Percentiles rank a stretch among this genome's conserved stretches.
Evolutionary conservation across 169 alveolate genomes (phyloP).

Genomic region (Prorocentrum cordatum): DNA sequence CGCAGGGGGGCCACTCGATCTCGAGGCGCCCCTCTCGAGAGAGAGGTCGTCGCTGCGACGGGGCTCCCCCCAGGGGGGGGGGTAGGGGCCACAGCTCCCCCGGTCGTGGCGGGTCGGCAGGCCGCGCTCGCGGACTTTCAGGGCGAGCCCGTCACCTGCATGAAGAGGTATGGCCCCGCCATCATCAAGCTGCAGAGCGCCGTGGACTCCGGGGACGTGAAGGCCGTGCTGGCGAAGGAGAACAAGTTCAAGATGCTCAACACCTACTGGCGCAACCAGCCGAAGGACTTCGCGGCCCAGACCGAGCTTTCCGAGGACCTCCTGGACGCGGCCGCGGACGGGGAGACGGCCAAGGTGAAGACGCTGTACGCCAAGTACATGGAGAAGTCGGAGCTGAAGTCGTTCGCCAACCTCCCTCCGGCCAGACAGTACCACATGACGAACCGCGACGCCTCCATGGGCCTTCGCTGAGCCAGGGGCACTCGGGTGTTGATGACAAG

Average conservation of each 20-base stretch:
- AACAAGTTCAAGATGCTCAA: not conserved
- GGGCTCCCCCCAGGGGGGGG: too few species aligned
- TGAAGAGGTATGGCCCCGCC: constrained; percentile 1
- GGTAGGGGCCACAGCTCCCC: too few species aligned
- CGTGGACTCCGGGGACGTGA: constrained; percentile 12
- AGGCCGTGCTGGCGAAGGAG: constrained; percentile 8
- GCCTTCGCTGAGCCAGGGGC: too few species aligned
- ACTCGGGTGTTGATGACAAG: too few species aligned
- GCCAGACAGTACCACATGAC: too few species aligned
- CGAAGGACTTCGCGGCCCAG: not conserved
- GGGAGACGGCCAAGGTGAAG: constrained; percentile 35
- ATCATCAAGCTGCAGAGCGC: not conserved
- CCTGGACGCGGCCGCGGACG: constrained; percentile 16
- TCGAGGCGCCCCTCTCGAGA: too few species aligned
- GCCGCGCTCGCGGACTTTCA: constrained; percentile 18
- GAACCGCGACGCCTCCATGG: too few species aligned
- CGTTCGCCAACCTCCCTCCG: too few species aligned
- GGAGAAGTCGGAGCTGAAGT: too few species aligned
- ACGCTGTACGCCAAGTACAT: not conserved
- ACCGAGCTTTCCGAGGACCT: constrained; percentile 10
- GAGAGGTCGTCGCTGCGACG: too few species aligned
- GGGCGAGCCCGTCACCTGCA: constrained; percentile 17
- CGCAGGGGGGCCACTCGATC: too few species aligned
- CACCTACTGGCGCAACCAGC: constrained; percentile 7
- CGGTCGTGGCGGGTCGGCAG: too few species aligned